phyloP scores from a whole-genome alignment of 306 rosid genomes.

The Rubus parviflorus region DNA sequence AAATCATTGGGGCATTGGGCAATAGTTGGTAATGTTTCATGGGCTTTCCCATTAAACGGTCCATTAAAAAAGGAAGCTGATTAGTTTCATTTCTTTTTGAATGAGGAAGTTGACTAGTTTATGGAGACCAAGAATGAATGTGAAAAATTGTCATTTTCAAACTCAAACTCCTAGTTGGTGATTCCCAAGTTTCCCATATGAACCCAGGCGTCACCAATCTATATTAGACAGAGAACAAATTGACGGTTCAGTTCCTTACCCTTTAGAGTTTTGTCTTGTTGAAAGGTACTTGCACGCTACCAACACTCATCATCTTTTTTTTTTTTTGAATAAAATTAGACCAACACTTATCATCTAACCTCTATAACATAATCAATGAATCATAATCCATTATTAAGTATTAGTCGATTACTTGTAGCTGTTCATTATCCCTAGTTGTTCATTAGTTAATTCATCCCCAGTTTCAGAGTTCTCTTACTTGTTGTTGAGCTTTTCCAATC shows the following conservation, averaged over 20 bases:
- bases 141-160: neutral
- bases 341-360: neutral
- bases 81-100: too few species aligned
- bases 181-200: neutral
- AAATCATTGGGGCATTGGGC: neutral
- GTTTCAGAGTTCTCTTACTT: neutral
- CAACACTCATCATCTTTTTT: too few species aligned
- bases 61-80: too few species aligned
- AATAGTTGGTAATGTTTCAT: neutral
- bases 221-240: neutral
- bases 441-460: neutral
- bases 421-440: neutral
- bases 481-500: conserved; percentile 1
- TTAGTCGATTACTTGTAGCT: neutral
- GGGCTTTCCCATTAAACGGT: neutral
- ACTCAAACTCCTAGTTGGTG: neutral
- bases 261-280: neutral
- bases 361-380: neutral
- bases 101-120: too few species aligned
- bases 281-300: neutral
- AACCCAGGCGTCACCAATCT: neutral
- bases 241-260: neutral
- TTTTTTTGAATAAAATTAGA: too few species aligned
- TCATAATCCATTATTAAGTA: neutral
- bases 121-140: neutral